These are phyloP conservation scores for Talaromyces sp. DNA, from an alignment of 2,329 filamentous ascomycete genomes.

Conservation along the genomic window DNA sequence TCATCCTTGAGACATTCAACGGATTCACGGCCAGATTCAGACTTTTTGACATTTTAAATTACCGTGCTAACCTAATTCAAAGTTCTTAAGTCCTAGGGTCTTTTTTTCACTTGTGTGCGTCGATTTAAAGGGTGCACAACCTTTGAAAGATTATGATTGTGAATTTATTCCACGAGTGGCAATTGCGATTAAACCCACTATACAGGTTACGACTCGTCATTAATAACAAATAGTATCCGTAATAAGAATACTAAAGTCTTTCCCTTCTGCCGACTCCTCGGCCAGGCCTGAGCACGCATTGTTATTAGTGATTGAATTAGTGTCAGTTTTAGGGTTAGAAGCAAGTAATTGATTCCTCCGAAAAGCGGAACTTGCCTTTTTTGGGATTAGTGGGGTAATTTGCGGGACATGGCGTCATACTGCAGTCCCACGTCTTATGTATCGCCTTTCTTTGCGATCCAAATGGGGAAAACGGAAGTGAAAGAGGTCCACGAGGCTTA, in stretches of 20 bases:
- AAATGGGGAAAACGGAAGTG: background rate
- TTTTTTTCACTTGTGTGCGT: background rate
- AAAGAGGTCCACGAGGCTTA: background rate
- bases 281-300: background rate
- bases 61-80: background rate
- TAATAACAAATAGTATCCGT: background rate
- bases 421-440: background rate
- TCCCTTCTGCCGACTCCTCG: background rate
- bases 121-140: background rate
- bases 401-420: background rate
- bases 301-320: too few relatives aligned
- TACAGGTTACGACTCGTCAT: background rate
- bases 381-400: background rate
- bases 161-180: background rate
- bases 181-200: background rate
- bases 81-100: background rate
- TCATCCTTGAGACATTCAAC: background rate
- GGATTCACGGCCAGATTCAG: background rate
- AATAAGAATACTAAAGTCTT: background rate
- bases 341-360: background rate
- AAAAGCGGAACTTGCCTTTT: background rate
- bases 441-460: background rate
- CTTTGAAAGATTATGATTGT: too few relatives aligned
- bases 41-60: background rate
- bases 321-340: too few relatives aligned